Evolutionary conservation across 1,139 yeast genomes (phyloP).

Genomic region (Blastobotrys serpentis): DNA sequence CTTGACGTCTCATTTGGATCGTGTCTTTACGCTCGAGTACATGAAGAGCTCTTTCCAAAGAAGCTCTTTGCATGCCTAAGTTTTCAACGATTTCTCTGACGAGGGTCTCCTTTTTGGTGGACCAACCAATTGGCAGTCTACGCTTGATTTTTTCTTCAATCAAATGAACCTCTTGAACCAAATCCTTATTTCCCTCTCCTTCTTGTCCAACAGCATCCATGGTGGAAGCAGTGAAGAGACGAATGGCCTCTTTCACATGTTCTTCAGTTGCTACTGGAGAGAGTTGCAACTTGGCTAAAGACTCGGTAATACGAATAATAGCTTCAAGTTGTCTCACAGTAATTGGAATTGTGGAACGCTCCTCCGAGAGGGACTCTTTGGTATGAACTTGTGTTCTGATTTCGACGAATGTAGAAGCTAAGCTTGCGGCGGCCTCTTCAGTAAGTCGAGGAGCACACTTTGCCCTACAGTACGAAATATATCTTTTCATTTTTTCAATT

Average conservation of each 20-base stretch:
- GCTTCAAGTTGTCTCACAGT: slow-evolving; percentile 98
- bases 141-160: slow-evolving; percentile 85
- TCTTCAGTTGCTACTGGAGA: slow-evolving; percentile 81
- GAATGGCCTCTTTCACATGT: slow-evolving; percentile 93
- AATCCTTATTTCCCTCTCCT: slow-evolving; percentile 50
- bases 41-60: slow-evolving; percentile 79
- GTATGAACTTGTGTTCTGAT: slow-evolving; percentile 82
- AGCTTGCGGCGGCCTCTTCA: slow-evolving; percentile 84
- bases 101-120: slow-evolving; percentile 82
- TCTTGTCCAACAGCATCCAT: slow-evolving; percentile 97
- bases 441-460: slow-evolving; percentile 92
- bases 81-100: slow-evolving; percentile 75
- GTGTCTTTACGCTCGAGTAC: slow-evolving; percentile 84
- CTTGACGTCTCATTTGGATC: slow-evolving; percentile 82
- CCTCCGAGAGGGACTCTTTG: slow-evolving; percentile 78
- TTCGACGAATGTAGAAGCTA: slow-evolving; percentile 92
- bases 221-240: slow-evolving; percentile 93
- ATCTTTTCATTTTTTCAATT: slow-evolving; percentile 85
- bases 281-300: slow-evolving; percentile 82
- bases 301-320: slow-evolving; percentile 91
- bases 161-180: slow-evolving; percentile 67
- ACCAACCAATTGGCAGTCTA: slow-evolving; percentile 95
- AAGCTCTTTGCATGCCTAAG: slow-evolving; percentile 63
- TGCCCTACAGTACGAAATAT: slow-evolving; percentile 83
- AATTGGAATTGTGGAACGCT: slow-evolving; percentile 93